Percentiles rank a stretch among this genome's conserved stretches.
Evolutionary conservation across 139 green algal genomes (phyloP).

Genomic region (Micractinium conductrix): DNA sequence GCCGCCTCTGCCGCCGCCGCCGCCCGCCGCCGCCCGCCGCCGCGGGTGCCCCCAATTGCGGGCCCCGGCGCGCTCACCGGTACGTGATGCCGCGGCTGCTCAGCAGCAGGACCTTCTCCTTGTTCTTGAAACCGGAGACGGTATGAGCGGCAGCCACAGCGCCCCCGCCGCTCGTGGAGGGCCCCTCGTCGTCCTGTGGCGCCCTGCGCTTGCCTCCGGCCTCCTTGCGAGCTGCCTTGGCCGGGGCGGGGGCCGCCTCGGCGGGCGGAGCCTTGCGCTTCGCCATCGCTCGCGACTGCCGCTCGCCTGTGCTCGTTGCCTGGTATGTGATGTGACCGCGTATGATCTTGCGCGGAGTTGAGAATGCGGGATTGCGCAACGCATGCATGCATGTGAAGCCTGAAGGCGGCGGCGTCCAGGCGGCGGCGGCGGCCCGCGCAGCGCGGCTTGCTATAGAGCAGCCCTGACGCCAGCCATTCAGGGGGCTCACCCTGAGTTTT

Average conservation of each 20-base stretch:
- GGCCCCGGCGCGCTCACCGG: slow-evolving; percentile 47
- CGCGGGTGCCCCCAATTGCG: background rate
- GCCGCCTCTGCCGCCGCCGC: background rate
- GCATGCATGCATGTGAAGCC: background rate
- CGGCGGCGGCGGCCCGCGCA: background rate
- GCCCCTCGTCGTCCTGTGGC: background rate
- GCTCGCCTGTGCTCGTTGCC: too few relatives aligned
- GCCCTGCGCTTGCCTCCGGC: background rate
- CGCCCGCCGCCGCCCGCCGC: background rate
- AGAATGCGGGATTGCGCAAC: too few relatives aligned
- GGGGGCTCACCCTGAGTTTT: too few relatives aligned
- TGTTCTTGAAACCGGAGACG: slow-evolving; percentile 74
- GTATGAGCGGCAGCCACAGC: background rate
- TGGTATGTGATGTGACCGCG: too few relatives aligned
- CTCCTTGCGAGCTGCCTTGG: slow-evolving; percentile 2
- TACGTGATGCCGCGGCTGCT: slow-evolving; percentile 82
- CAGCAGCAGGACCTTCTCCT: slow-evolving; percentile 92
- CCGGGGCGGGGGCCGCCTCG: background rate
- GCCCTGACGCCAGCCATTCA: too few relatives aligned
- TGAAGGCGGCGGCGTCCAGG: too few relatives aligned
- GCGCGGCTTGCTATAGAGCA: too few relatives aligned
- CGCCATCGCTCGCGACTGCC: too few relatives aligned
- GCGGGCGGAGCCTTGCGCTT: slow-evolving; percentile 10
- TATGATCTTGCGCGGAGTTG: too few relatives aligned
- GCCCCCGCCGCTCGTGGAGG: background rate